Evolutionary conservation across 1,284 basidiomycete species (phyloP).

Genomic region (Leccinum griseonigrum): DNA sequence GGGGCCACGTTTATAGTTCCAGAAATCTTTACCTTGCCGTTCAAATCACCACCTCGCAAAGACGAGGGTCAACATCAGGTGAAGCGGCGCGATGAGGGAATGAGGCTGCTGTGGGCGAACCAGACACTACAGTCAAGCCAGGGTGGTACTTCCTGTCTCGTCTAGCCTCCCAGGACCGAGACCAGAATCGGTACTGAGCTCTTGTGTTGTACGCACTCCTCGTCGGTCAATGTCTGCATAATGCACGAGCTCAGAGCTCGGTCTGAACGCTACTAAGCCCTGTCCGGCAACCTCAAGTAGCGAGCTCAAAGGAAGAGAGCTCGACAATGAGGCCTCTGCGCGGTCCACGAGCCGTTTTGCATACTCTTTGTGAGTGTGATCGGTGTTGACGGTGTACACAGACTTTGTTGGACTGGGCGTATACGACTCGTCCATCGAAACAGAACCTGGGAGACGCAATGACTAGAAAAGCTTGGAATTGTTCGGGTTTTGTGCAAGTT

Average conservation of each 20-base stretch:
- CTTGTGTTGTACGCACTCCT: slow-evolving; percentile 32
- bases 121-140: slow-evolving; percentile 45
- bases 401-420: slow-evolving; percentile 56
- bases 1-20: slow-evolving; percentile 80
- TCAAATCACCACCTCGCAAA: slow-evolving; percentile 33
- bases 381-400: slow-evolving; percentile 40
- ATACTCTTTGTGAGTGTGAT: slow-evolving; percentile 38
- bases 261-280: slow-evolving; percentile 43
- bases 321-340: slow-evolving; percentile 57
- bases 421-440: slow-evolving; percentile 38
- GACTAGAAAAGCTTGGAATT: slow-evolving; percentile 64
- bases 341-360: slow-evolving; percentile 43
- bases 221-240: slow-evolving; percentile 59
- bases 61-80: slow-evolving; percentile 49
- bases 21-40: slow-evolving; percentile 80
- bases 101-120: slow-evolving; percentile 40
- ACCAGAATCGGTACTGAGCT: slow-evolving; percentile 51
- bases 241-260: slow-evolving; percentile 77
- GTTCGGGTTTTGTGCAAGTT: slow-evolving; percentile 50
- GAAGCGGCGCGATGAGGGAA: slow-evolving; percentile 56
- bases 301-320: slow-evolving; percentile 48
- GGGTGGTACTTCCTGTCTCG: slow-evolving; percentile 56
- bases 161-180: slow-evolving; percentile 42
- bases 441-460: slow-evolving; percentile 30
- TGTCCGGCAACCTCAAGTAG: slow-evolving; percentile 42